Conservation (phyloP, 352 stramenopile species). For the Globisporangium cylindrosporum region DNA sequence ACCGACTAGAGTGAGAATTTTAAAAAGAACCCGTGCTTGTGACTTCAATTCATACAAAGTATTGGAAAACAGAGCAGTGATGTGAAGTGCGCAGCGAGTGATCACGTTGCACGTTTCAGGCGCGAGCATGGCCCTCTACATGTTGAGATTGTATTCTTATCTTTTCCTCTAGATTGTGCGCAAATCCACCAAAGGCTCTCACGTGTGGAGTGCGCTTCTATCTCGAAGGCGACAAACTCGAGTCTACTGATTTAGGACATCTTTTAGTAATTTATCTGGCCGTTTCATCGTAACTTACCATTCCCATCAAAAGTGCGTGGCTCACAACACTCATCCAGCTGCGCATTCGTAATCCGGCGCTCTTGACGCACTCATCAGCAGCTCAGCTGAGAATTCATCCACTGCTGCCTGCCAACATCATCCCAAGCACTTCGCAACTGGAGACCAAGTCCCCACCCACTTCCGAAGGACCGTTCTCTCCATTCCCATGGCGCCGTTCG, state of each 20-base stretch:
- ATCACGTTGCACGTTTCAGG: too few relatives aligned
- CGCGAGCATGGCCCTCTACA: too few relatives aligned
- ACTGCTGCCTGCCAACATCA: background rate
- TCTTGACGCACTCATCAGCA: constrained; percentile 1
- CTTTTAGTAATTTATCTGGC: background rate
- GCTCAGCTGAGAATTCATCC: background rate
- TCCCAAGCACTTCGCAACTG: constrained; percentile 7
- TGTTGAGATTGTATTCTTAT: too few relatives aligned
- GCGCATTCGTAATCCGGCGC: background rate
- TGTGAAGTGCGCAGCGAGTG: too few relatives aligned
- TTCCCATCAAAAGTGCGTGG: background rate
- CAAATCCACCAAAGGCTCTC: too few relatives aligned
- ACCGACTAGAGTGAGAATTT: background rate
- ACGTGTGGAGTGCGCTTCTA: too few relatives aligned
- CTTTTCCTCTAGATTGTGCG: too few relatives aligned
- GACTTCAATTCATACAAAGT: too few relatives aligned
- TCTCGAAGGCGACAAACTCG: too few relatives aligned
- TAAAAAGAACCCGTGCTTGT: background rate
- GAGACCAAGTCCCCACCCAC: background rate
- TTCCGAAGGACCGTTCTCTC: background rate
- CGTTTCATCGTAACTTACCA: background rate
- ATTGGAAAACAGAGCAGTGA: too few relatives aligned
- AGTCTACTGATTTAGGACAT: background rate
- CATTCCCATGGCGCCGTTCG: constrained; percentile 1
- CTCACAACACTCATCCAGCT: background rate